Conservation (phyloP, 192 early-diverging fungal genomes). For the Neocallimastix lanati region DNA sequence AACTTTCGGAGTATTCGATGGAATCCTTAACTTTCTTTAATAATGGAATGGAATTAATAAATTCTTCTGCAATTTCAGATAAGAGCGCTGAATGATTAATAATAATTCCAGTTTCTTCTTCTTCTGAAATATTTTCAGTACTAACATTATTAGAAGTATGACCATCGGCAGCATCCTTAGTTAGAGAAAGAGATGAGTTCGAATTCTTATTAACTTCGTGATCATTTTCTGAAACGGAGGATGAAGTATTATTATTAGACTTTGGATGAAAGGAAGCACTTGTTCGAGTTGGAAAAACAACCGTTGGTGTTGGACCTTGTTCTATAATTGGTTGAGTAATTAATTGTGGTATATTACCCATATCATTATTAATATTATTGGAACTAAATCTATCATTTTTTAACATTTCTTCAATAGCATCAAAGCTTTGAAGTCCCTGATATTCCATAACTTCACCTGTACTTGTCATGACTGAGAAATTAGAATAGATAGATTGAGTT, state of each 20-base stretch:
- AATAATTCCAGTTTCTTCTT: not conserved
- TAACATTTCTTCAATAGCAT: not conserved
- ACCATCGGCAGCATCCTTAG: too few species aligned
- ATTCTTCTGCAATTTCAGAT: constrained; percentile 44
- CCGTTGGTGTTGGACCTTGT: not conserved
- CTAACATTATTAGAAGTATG: too few species aligned
- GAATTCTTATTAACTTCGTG: too few species aligned
- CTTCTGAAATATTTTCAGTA: not conserved
- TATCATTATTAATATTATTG: too few species aligned
- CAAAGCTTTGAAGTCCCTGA: not conserved
- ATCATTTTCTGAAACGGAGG: too few species aligned
- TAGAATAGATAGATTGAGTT: not conserved
- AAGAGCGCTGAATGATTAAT: constrained; percentile 40
- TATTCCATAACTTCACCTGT: not conserved
- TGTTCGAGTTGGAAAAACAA: not conserved
- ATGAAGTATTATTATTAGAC: too few species aligned
- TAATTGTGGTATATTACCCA: too few species aligned
- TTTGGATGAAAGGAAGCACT: not conserved
- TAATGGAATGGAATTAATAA: constrained; percentile 31
- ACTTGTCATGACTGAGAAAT: not conserved
- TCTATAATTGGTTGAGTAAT: not conserved
- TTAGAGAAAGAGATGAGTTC: too few species aligned
- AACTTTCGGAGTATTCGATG: constrained; percentile 65
- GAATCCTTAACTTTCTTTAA: constrained; percentile 51
- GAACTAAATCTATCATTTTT: not conserved